These are phyloP conservation scores for Candida dendrica DNA, from an alignment of 805 yeast species.

Conservation along the genomic window DNA sequence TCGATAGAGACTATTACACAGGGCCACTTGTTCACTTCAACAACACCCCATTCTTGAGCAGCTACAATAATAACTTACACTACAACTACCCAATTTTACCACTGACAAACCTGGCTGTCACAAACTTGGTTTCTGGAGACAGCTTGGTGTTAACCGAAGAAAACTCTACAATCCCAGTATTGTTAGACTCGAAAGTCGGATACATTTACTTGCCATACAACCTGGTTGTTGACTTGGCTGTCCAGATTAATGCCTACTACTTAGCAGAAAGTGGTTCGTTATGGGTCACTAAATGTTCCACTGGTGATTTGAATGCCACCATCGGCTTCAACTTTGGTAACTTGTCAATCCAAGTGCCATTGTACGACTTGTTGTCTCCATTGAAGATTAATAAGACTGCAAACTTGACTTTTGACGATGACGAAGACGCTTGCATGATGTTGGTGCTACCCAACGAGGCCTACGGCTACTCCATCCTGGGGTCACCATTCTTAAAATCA, in stretches of 20 bases:
- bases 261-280: slow-evolving; percentile 30
- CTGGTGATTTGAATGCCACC: slow-evolving; percentile 40
- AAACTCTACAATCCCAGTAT: slow-evolving; percentile 39
- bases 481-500: slow-evolving; percentile 47
- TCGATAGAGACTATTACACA: slow-evolving; percentile 36
- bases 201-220: slow-evolving; percentile 48
- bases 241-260: slow-evolving; percentile 64
- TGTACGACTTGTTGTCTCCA: slow-evolving; percentile 36
- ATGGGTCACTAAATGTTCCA: slow-evolving; percentile 61
- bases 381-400: slow-evolving; percentile 27
- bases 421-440: slow-evolving; percentile 50
- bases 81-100: slow-evolving; percentile 40
- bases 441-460: slow-evolving; percentile 39
- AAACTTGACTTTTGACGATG: slow-evolving; percentile 41
- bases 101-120: slow-evolving; percentile 36
- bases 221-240: slow-evolving; percentile 51
- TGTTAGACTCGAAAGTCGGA: slow-evolving; percentile 49
- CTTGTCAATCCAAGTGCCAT: slow-evolving; percentile 40
- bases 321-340: slow-evolving; percentile 48
- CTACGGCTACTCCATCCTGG: slow-evolving; percentile 48
- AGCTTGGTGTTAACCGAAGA: slow-evolving; percentile 26
- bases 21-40: slow-evolving; percentile 45
- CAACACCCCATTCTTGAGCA: slow-evolving; percentile 35
- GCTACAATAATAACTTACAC: slow-evolving; percentile 11
- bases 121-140: slow-evolving; percentile 32